Base-by-base conservation (phyloP, 768 basidiomycete genomes). In the Rhodosporidiobolus odoratus region DNA sequence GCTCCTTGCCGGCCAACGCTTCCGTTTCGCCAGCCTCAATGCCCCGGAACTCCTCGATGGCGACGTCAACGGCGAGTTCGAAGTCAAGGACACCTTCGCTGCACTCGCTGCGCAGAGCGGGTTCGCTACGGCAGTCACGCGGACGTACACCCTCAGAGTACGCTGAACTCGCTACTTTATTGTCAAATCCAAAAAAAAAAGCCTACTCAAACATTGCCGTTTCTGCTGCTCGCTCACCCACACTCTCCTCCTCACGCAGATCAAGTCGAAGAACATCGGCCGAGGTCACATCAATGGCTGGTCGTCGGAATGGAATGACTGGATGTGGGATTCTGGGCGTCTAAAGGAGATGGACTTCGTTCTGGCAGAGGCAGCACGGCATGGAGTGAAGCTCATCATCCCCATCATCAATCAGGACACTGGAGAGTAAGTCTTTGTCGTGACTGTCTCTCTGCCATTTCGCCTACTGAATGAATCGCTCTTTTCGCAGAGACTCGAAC, bases 11-110 rank as follows among this genome's bases (percentile, higher is more conserved):
- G 72, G 72, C 13, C 25, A 37, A 17, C 59, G 50, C 7, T 77
- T 77, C 72, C 68, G 75, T 17, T 77, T 75, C 68, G 73, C 73
- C 5, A 43, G 52, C 17, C 38, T 77, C 50, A 76, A 76, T 62
- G 72, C 72, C 1, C 77, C 77, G 9, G 74, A 76, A 47, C 71
- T 77, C 10, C 65, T 76, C 43, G 75, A 75, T 52, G 74, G 74
- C 9, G 72, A 76, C 27, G 58, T 58, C 38, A 66, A 71, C 40
- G 64, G 61, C 1, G n/a, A 47, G 27, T 77, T 72, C 37, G 76
- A 77, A 58, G 59, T 72, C 2, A 52, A 60, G 45, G 69, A 77
- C 32, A 73, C 75, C 30, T 68, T 75, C 40, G 37, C 65, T n/a
- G 69, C 69, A 34, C 58, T 76, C 15, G 74, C 60, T 2, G 58